These are phyloP conservation scores for Neltuma alba DNA, from an alignment of 306 rosid species.

Conservation along the genomic window DNA sequence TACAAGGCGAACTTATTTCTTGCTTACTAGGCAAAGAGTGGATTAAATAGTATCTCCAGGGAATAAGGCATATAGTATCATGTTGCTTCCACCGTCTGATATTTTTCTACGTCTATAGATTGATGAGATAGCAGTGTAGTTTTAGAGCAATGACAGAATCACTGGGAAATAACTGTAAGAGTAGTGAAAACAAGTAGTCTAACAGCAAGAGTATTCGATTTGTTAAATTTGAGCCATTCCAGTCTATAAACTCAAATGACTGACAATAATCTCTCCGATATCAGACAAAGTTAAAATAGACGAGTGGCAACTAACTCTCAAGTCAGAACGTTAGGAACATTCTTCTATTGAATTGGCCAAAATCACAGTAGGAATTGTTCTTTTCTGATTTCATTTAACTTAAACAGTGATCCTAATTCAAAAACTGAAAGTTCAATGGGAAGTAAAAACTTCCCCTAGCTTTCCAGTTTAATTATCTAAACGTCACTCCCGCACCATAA, in stretches of 20 bases:
- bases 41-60: neutral
- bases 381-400: slow-evolving; percentile 12
- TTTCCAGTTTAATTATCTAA: neutral
- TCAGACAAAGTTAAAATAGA: neutral
- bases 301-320: slow-evolving; percentile 1
- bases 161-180: neutral
- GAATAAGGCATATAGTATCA: neutral
- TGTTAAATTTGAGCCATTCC: neutral
- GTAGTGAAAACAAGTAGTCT: neutral
- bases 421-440: slow-evolving; percentile 1
- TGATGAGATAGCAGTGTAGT: neutral
- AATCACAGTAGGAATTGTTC: slow-evolving; percentile 12
- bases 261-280: slow-evolving; percentile 10
- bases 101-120: neutral
- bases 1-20: no score
- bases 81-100: neutral
- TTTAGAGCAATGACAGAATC: neutral
- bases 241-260: neutral
- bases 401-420: neutral
- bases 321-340: neutral
- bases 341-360: slow-evolving; percentile 15
- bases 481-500: slow-evolving; percentile 17
- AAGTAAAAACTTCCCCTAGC: neutral
- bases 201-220: neutral
- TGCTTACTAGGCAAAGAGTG: no score